These are phyloP conservation scores for Globisporangium nagaii DNA, from an alignment of 352 stramenopile species.

Conservation along the genomic window DNA sequence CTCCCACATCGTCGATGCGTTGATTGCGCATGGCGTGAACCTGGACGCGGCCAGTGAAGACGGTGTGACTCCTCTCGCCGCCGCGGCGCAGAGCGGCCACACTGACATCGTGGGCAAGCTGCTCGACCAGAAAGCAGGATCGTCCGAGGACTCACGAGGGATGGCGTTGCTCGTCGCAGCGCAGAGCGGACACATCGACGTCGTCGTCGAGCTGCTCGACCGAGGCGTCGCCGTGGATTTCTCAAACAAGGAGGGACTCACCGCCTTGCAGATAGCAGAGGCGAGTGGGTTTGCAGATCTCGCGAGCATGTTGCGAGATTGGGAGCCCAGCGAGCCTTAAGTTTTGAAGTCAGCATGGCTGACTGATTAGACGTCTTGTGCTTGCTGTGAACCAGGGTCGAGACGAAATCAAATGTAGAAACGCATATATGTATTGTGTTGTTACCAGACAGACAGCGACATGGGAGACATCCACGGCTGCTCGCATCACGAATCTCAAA, in stretches of 20 bases:
- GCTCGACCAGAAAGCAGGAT: not conserved
- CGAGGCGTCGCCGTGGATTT: constrained; percentile 2
- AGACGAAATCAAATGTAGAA: no score
- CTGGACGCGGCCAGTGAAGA: not conserved
- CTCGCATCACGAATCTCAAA: no score
- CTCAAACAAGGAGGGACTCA: not conserved
- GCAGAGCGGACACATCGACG: not conserved
- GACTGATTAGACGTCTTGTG: no score
- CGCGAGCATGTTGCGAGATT: constrained; percentile 3
- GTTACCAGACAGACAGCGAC: no score
- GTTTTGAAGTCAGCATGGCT: not conserved
- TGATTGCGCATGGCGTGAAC: constrained; percentile 1
- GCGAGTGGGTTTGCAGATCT: not conserved
- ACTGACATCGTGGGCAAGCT: not conserved
- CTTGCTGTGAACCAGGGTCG: no score
- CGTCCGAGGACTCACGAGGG: not conserved
- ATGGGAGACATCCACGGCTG: no score
- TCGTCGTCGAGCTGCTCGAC: constrained; percentile 4
- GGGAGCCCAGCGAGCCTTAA: constrained; percentile 3
- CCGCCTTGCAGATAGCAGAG: constrained; percentile 7
- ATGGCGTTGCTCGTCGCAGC: constrained; percentile 2
- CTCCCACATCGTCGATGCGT: not conserved
- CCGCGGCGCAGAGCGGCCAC: constrained; percentile 3
- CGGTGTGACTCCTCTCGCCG: not conserved
- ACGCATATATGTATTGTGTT: no score